phyloP scores from a whole-genome alignment of 441 rosid species.

The Eugenia klotzschiana region DNA sequence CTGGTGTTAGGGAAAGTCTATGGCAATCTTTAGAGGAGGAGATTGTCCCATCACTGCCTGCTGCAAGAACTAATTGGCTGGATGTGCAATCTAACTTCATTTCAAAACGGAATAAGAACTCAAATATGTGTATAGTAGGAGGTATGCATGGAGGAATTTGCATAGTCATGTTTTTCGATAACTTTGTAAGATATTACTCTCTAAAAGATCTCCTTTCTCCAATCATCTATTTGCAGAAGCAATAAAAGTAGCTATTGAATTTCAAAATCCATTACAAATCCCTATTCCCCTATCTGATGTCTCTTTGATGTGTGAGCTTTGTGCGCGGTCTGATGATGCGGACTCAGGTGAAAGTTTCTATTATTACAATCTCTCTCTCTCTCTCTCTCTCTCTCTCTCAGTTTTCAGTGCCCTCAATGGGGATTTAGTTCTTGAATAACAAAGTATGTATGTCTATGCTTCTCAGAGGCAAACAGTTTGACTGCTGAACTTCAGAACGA shows the following conservation, averaged over 20 bases:
- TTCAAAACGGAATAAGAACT: conserved; percentile 46
- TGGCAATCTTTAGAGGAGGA: conserved; percentile 92
- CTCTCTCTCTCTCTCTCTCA: neutral
- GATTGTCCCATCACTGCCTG: conserved; percentile 62
- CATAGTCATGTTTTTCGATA: conserved; percentile 2
- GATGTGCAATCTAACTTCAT: conserved; percentile 77
- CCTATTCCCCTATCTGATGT: conserved; percentile 58
- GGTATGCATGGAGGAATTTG: conserved; percentile 57
- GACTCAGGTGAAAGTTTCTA: conserved; percentile 38
- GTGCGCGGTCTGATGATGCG: conserved; percentile 41
- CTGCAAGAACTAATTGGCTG: conserved; percentile 84
- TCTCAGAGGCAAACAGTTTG: conserved; percentile 37
- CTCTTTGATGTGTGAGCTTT: conserved; percentile 72
- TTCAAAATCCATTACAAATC: conserved; percentile 70
- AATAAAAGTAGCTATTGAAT: conserved; percentile 57
- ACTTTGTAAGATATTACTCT: neutral
- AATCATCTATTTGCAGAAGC: conserved; percentile 44
- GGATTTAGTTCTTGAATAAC: neutral
- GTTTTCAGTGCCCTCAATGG: neutral
- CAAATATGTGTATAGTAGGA: conserved; percentile 94
- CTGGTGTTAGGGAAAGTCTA: conserved; percentile 54
- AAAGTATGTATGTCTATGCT: conserved; percentile 5
- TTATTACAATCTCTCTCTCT: neutral
- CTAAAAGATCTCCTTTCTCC: neutral
- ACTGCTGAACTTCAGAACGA: conserved; percentile 27